A percentile compares a stretch with the other conserved stretches of the same genome.
These are phyloP conservation scores for Komagataella pseudopastoris DNA, from an alignment of 805 yeast species.

Conservation along the genomic window DNA sequence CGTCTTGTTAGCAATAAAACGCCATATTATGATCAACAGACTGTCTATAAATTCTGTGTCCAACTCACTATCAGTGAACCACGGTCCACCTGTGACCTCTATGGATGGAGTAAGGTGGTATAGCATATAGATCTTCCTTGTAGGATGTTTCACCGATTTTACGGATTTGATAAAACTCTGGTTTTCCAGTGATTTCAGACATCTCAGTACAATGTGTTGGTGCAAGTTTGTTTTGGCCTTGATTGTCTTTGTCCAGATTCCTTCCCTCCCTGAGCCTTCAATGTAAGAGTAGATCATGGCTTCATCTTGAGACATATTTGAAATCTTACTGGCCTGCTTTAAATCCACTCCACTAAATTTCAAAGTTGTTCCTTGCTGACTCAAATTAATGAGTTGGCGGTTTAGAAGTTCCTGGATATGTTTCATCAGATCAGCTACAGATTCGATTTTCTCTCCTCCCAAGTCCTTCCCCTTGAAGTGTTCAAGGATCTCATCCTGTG, in stretches of 20 bases:
- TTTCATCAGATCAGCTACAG: conserved; percentile 26
- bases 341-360: conserved; percentile 64
- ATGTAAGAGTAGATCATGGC: conserved; percentile 83
- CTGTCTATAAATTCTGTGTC: conserved; percentile 90
- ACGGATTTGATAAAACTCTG: conserved; percentile 80
- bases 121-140: conserved; percentile 91
- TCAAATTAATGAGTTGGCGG: conserved; percentile 46
- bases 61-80: conserved; percentile 94
- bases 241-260: conserved; percentile 90
- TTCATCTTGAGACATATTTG: conserved; percentile 77
- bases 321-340: conserved; percentile 64
- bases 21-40: conserved; percentile 74
- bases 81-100: conserved; percentile 97
- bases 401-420: conserved; percentile 32
- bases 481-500: conserved; percentile 56
- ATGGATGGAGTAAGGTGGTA: conserved; percentile 87
- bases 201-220: conserved; percentile 78
- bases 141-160: conserved; percentile 82
- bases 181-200: conserved; percentile 66
- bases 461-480: conserved; percentile 8
- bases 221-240: conserved; percentile 81
- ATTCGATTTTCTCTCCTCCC: conserved; percentile 20
- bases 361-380: conserved; percentile 52
- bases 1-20: conserved; percentile 64
- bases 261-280: conserved; percentile 88